A percentile compares a stretch with the other conserved stretches of the same genome.
These are phyloP conservation scores for Lentinus polychrous DNA, from an alignment of 1,284 basidiomycete genomes.

Conservation along the genomic window DNA sequence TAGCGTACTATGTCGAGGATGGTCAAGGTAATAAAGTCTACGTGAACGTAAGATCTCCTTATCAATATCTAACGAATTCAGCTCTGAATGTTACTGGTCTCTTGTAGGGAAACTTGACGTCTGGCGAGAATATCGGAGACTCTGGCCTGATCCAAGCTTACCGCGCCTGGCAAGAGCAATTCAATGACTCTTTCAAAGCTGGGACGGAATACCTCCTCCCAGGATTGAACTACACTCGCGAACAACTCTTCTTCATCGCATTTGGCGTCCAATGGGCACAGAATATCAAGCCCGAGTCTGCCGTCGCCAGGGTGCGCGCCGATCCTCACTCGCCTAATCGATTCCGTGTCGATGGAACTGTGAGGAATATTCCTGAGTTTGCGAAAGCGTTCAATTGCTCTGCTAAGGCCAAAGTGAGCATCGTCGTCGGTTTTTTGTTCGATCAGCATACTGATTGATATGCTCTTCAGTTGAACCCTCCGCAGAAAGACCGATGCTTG, in stretches of 20 bases:
- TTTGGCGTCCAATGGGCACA: slow-evolving; percentile 77
- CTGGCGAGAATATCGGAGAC: slow-evolving; percentile 88
- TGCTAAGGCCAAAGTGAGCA: slow-evolving; percentile 54
- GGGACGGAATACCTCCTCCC: slow-evolving; percentile 72
- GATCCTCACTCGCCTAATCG: slow-evolving; percentile 84
- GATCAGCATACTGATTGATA: background rate
- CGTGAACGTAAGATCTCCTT: slow-evolving; percentile 62
- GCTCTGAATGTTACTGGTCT: background rate
- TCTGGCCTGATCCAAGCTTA: slow-evolving; percentile 80
- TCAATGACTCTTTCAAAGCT: slow-evolving; percentile 41
- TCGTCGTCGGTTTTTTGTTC: background rate
- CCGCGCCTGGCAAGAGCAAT: slow-evolving; percentile 81
- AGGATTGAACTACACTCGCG: slow-evolving; percentile 77
- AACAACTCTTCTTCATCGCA: slow-evolving; percentile 88
- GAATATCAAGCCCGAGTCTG: slow-evolving; percentile 69
- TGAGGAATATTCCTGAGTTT: slow-evolving; percentile 76
- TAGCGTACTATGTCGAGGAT: slow-evolving; percentile 79
- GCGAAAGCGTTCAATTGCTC: slow-evolving; percentile 73
- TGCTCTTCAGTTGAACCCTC: slow-evolving; percentile 53
- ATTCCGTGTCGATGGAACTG: slow-evolving; percentile 78
- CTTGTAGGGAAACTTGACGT: slow-evolving; percentile 37
- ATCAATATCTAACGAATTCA: background rate
- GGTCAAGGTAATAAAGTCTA: slow-evolving; percentile 79
- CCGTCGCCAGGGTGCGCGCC: slow-evolving; percentile 73
- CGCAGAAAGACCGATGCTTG: slow-evolving; percentile 55